Evolutionary conservation across 192 early-diverging fungal genomes (phyloP), one percentile per base, ranked within the genome.

Genomic region (Oehlia diaphana): DNA sequence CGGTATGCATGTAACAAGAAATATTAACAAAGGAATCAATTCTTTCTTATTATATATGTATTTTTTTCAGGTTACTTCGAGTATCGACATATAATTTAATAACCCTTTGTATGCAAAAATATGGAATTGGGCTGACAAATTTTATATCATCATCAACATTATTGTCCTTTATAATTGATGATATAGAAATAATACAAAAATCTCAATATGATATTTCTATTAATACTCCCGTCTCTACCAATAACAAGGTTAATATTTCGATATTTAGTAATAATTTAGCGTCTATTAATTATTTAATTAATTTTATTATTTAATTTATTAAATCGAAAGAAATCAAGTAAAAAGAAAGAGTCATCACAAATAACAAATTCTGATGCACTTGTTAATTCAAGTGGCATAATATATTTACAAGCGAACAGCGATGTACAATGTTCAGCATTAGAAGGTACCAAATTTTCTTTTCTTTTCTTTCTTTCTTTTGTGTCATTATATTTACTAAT

Each of bases 51-150:
- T 12, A 47, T 47, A 47, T 1, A 8, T 79, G 26, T 58, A 26
- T 35, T 68, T 49, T 67, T 62, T 19, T 28, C 42, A 79, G 77
- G 31, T 62, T 79, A 62, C 26, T 79, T 14, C 28, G 58, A 49
- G 35, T 21, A 4, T 79, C 77, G 2, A 62, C 23, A 9, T 79
- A 79, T 47, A 44, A 67, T 33, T 71, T 79, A 62, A 21, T 47
- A 23, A 31, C 8, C n/a, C 49, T 79, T 23, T 79, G 67, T 69
- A 63, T 79, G 26, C 77, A 79, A 63, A 79, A 79, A 71, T 79
- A 79, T 62, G 67, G 77, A 13, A 79, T 71, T 26, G 68, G 77
- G 0, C 72, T 79, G 62, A 28, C 19, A 28, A 19, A 71, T 35
- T 62, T 42, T 33, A 26, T 35, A 44, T 71, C 62, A 26, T 71